A percentile compares a stretch with the other conserved stretches of the same genome.
These are phyloP conservation scores for Neltuma alba DNA, from an alignment of 306 rosid genomes.

Conservation along the genomic window DNA sequence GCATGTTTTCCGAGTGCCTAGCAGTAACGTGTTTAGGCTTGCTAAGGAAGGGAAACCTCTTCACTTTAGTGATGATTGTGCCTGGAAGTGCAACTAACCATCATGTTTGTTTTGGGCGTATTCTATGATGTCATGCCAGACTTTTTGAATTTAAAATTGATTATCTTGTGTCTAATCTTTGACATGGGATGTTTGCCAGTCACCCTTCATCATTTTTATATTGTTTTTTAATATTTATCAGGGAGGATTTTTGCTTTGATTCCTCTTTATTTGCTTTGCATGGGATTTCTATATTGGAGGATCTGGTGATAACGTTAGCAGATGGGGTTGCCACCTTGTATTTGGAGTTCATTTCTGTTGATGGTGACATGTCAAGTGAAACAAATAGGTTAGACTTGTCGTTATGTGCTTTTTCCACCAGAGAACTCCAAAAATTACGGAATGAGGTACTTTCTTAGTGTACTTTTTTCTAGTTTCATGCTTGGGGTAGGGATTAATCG, in stretches of 20 bases:
- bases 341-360: constrained; percentile 92
- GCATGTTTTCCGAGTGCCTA: constrained; percentile 2
- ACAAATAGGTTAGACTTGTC: constrained; percentile 60
- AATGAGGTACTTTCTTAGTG: constrained; percentile 65
- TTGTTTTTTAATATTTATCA: constrained; percentile 25
- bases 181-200: constrained; percentile 35
- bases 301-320: constrained; percentile 78
- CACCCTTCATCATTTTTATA: constrained; percentile 28
- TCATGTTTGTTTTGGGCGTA: constrained; percentile 25
- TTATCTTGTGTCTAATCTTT: not conserved
- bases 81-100: not conserved
- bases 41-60: constrained; percentile 22
- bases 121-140: constrained; percentile 13
- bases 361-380: constrained; percentile 70
- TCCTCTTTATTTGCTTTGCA: constrained; percentile 59
- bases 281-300: constrained; percentile 88
- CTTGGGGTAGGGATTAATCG: constrained; percentile 11
- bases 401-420: constrained; percentile 80
- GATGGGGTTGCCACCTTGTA: constrained; percentile 84
- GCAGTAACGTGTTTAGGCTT: constrained; percentile 22
- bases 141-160: constrained; percentile 20
- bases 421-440: constrained; percentile 88
- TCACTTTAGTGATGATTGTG: constrained; percentile 15
- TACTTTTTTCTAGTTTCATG: constrained; percentile 21
- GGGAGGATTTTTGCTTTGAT: constrained; percentile 70